Percentiles rank a stretch among this genome's conserved stretches.
phyloP scores from a whole-genome alignment of 2,329 filamentous ascomycete species.

The Epichloe brachyelytri region DNA sequence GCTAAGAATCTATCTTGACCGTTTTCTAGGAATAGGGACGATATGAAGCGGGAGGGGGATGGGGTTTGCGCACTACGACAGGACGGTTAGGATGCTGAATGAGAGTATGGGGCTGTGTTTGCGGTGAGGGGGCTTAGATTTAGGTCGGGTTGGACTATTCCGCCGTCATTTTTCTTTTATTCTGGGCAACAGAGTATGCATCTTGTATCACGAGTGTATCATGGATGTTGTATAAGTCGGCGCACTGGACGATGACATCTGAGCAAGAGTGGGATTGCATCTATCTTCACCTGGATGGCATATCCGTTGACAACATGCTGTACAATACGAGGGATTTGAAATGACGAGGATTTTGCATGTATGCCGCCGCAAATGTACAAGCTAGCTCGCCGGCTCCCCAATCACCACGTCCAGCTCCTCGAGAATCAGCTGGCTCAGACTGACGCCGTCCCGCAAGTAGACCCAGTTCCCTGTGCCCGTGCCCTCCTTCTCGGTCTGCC shows the following conservation, averaged over 20 bases:
- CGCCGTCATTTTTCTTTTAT: too few species aligned
- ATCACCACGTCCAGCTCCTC: constrained; percentile 64
- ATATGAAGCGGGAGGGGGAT: constrained; percentile 12
- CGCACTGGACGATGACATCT: too few species aligned
- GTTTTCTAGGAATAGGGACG: constrained; percentile 5
- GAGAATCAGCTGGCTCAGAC: constrained; percentile 57
- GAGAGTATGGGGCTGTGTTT: constrained; percentile 57
- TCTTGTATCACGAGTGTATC: too few species aligned
- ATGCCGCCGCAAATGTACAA: too few species aligned
- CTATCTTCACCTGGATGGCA: too few species aligned
- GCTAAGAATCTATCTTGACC: too few species aligned
- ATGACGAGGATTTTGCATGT: too few species aligned
- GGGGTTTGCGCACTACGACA: constrained; percentile 50
- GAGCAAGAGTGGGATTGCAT: too few species aligned
- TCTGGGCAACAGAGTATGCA: too few species aligned
- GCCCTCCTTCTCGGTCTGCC: constrained; percentile 62
- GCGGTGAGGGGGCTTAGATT: constrained; percentile 21
- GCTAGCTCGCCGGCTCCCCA: constrained; percentile 15
- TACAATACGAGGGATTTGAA: neutral
- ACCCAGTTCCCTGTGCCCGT: constrained; percentile 68
- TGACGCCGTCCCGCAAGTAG: constrained; percentile 72
- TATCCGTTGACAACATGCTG: too few species aligned
- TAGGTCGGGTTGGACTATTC: too few species aligned
- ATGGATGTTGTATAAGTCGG: too few species aligned
- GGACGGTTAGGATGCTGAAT: constrained; percentile 61